Base-by-base conservation (phyloP, 768 basidiomycete genomes). In the Calocybe indica region DNA sequence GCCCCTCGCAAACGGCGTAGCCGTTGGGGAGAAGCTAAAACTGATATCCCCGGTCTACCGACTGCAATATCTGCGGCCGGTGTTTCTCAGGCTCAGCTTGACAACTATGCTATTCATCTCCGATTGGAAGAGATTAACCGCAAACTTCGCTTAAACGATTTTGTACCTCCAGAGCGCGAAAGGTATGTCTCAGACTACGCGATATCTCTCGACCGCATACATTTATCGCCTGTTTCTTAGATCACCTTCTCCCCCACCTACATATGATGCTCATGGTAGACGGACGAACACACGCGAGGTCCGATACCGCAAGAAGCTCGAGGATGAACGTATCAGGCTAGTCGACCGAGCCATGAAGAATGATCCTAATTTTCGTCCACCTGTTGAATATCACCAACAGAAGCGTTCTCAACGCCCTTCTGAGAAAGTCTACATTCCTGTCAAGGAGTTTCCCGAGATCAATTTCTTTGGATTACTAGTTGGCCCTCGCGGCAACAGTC, bases 401-500 rank as follows among this genome's bases (percentile, higher is more conserved):
- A 95, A 96, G 67, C 86, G 92, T 31, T 90, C 89, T 37, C 88
- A 90, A 50, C 82, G 92, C 40, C 94, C 95, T 10, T 88, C 89
- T 32, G 96, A 99, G 51, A 98, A 98, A 70, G 96, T 99, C 52
- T 99, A 98, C 64, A 97, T 99, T 51, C 96, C 96, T 36, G 94
- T 97, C 63, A 98, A 99, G 66, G 96, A 99, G 69, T 99, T 99
- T 58, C 96, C 96, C 1, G 95, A 98, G 70, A 98, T 99, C 75
- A 99, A 99, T 65, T 99, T 98, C 72, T 98, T 99, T 59, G 96
- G 96, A 57, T 74, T 99, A 52, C 80, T 99, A 51, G 95, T 99
- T 54, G 96, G 96, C 35, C 96, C 96, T 60, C 88, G 96, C 60
- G 96, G 96, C 40, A 98, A 99, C 64, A 94, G 94, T 72, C 71